A percentile compares a stretch with the other conserved stretches of the same genome.
Evolutionary conservation across 805 yeast species (phyloP).

Genomic region (Candida patagonica): DNA sequence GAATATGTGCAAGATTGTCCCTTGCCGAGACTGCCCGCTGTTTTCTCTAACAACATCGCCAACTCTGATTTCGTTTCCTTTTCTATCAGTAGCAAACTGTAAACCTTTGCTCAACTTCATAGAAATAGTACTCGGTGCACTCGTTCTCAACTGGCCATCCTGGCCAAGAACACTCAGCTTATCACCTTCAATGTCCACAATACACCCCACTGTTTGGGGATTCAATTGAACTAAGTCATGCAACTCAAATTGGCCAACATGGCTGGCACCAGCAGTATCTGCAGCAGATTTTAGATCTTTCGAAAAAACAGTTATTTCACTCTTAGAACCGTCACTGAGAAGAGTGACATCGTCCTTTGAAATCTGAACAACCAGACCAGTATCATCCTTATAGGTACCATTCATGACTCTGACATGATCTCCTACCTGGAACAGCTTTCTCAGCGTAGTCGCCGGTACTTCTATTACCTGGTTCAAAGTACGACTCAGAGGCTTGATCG

Average conservation of each 20-base stretch:
- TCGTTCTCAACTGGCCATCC: conserved; percentile 64
- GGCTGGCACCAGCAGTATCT: conserved; percentile 71
- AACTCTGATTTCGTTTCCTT: conserved; percentile 74
- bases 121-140: conserved; percentile 75
- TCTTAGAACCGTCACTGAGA: conserved; percentile 78
- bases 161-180: conserved; percentile 70
- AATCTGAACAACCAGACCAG: conserved; percentile 84
- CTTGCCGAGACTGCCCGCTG: conserved; percentile 79
- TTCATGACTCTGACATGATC: conserved; percentile 89
- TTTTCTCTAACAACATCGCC: conserved; percentile 91
- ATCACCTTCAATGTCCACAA: conserved; percentile 83
- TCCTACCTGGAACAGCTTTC: conserved; percentile 83
- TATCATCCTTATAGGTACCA: conserved; percentile 88
- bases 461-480: conserved; percentile 55
- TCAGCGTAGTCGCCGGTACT: conserved; percentile 69
- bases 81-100: conserved; percentile 74
- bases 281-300: conserved; percentile 84
- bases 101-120: conserved; percentile 51
- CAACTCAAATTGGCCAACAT: conserved; percentile 69
- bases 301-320: conserved; percentile 87
- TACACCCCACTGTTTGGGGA: conserved; percentile 79
- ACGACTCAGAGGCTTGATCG: conserved; percentile 39
- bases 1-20: conserved; percentile 78
- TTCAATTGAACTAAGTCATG: conserved; percentile 86
- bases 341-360: conserved; percentile 81